These are phyloP conservation scores for Physocladia obscura DNA, from an alignment of 192 early-diverging fungal genomes.

Conservation along the genomic window DNA sequence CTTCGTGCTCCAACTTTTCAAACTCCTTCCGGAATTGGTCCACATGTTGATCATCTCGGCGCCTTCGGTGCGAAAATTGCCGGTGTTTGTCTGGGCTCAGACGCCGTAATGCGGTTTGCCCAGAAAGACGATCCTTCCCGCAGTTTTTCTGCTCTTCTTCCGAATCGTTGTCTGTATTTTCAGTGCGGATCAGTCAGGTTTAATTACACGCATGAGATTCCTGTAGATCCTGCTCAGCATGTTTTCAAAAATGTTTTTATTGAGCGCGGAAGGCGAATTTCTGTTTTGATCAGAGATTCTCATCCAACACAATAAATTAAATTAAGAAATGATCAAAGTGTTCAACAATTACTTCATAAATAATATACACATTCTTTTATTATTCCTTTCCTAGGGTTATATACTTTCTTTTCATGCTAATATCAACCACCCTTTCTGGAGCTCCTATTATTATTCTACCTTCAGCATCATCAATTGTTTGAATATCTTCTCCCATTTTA, in stretches of 20 bases:
- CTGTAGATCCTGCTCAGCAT: constrained; percentile 45
- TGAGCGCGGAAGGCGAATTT: constrained; percentile 65
- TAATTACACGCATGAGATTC: constrained; percentile 80
- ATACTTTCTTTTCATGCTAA: too few relatives aligned
- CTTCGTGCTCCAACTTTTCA: constrained; percentile 45
- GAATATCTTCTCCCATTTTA: neutral
- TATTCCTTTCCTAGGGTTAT: too few relatives aligned
- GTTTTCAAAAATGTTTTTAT: constrained; percentile 54
- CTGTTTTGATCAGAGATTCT: constrained; percentile 68
- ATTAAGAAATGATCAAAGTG: too few relatives aligned
- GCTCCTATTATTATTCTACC: constrained; percentile 3
- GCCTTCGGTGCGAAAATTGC: constrained; percentile 75
- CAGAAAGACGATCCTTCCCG: constrained; percentile 60
- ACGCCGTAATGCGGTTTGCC: constrained; percentile 71
- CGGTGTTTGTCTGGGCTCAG: constrained; percentile 71
- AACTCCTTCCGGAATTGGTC: constrained; percentile 68
- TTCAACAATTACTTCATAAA: too few relatives aligned
- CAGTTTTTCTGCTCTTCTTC: constrained; percentile 62
- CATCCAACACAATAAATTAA: too few relatives aligned
- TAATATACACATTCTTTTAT: too few relatives aligned
- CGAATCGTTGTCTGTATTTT: constrained; percentile 71
- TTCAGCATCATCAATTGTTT: neutral
- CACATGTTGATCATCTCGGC: constrained; percentile 80
- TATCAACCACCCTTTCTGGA: neutral
- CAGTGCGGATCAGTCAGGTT: constrained; percentile 69